A percentile compares a stretch with the other conserved stretches of the same genome.
Conservation (phyloP, 2,329 filamentous ascomycete species). For the Sporothrix sp. region DNA sequence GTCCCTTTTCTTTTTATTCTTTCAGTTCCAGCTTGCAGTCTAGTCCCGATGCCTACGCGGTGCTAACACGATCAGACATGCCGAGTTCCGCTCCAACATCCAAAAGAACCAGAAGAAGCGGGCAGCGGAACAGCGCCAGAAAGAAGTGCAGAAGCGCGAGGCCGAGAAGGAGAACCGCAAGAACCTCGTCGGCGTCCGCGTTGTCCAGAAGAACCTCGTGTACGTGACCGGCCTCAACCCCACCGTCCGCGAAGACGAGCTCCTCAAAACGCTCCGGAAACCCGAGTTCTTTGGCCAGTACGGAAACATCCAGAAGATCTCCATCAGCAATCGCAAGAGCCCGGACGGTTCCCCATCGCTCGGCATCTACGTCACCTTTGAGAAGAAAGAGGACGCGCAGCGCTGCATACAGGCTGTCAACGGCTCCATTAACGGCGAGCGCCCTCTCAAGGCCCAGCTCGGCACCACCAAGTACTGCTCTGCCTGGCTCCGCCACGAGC, state of each 20-base stretch:
- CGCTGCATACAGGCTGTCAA: slow-evolving; percentile 88
- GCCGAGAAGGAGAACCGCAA: slow-evolving; percentile 93
- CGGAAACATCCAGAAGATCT: slow-evolving; percentile 96
- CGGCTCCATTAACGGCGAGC: slow-evolving; percentile 81
- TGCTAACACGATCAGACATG: slow-evolving; percentile 43
- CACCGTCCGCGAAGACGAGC: slow-evolving; percentile 81
- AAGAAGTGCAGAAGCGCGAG: slow-evolving; percentile 92
- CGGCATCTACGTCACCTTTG: slow-evolving; percentile 97
- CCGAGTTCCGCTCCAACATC: slow-evolving; percentile 66
- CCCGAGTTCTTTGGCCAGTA: slow-evolving; percentile 97
- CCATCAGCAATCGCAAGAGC: slow-evolving; percentile 89
- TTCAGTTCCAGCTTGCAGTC: background rate
- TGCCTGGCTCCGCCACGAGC: slow-evolving; percentile 87
- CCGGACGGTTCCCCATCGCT: slow-evolving; percentile 72
- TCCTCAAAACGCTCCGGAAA: slow-evolving; percentile 82
- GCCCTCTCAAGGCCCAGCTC: slow-evolving; percentile 65
- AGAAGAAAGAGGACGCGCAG: slow-evolving; percentile 79
- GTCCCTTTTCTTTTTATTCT: background rate
- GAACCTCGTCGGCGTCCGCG: slow-evolving; percentile 86
- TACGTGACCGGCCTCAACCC: slow-evolving; percentile 94
- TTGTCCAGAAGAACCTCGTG: slow-evolving; percentile 97
- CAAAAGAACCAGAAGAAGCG: slow-evolving; percentile 91
- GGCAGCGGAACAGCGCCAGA: slow-evolving; percentile 71
- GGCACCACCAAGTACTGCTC: slow-evolving; percentile 99
- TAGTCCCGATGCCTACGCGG: too few relatives aligned